Conservation (phyloP, 345 rosid species). For the Eucalyptus viminalis region DNA sequence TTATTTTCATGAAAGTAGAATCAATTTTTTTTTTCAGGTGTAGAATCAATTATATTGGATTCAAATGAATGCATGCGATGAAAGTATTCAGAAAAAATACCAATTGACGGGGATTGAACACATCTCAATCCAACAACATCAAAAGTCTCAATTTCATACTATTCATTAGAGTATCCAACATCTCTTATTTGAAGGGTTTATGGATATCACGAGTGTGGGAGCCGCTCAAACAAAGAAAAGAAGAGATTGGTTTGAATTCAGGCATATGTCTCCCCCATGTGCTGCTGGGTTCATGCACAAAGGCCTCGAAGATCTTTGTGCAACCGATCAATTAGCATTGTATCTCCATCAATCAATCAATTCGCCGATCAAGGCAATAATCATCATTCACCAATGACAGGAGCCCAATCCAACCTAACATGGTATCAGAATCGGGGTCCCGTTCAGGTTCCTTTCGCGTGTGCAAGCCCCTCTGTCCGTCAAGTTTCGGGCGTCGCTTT, state of each 20-base stretch:
- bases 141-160: background rate
- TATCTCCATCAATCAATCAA: background rate
- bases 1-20: too few species aligned
- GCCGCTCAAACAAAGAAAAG: background rate
- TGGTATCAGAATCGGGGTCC: background rate
- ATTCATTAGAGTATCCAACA: background rate
- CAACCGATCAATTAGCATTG: background rate
- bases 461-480: accelerated
- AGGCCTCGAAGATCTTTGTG: background rate
- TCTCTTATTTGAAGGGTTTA: background rate
- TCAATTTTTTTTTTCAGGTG: background rate
- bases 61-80: background rate
- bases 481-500: background rate
- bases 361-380: background rate
- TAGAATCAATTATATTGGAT: background rate
- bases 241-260: background rate
- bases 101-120: background rate
- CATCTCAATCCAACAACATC: background rate
- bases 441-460: background rate
- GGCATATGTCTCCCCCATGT: background rate
- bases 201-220: background rate
- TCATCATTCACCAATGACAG: background rate
- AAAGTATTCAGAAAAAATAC: background rate
- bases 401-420: background rate
- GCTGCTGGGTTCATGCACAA: background rate